phyloP scores from a whole-genome alignment of 805 yeast species.

The Yamadazyma paraphyllophila region DNA sequence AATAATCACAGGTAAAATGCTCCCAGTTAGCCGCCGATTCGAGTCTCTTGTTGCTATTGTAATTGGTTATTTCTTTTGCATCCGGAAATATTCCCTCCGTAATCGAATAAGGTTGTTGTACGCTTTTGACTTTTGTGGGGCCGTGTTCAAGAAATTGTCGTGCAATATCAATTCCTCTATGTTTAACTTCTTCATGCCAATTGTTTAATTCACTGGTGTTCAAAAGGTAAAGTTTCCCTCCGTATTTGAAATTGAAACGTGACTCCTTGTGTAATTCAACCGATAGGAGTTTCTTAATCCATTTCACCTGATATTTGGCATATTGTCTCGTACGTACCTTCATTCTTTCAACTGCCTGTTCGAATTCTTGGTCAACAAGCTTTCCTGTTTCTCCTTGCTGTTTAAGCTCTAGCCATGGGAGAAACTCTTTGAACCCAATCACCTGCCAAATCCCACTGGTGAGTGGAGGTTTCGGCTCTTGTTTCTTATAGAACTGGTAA shows the following conservation, averaged over 20 bases:
- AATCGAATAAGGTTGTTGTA: slow-evolving; percentile 29
- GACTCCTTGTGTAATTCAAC: slow-evolving; percentile 55
- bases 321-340: slow-evolving; percentile 80
- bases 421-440: slow-evolving; percentile 87
- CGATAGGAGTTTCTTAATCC: slow-evolving; percentile 75
- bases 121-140: slow-evolving; percentile 21
- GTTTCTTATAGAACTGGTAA: slow-evolving; percentile 41
- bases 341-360: slow-evolving; percentile 67
- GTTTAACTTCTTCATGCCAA: slow-evolving; percentile 60
- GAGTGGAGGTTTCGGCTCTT: slow-evolving; percentile 43
- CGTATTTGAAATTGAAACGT: slow-evolving; percentile 46
- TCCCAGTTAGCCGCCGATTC: slow-evolving; percentile 51
- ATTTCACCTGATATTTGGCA: slow-evolving; percentile 84
- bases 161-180: slow-evolving; percentile 54
- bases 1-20: slow-evolving; percentile 65
- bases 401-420: slow-evolving; percentile 57
- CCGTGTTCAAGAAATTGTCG: slow-evolving; percentile 30
- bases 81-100: slow-evolving; percentile 24
- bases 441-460: slow-evolving; percentile 90
- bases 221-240: slow-evolving; percentile 63
- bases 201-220: slow-evolving; percentile 69
- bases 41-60: slow-evolving; percentile 39
- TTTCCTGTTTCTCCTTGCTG: slow-evolving; percentile 12
- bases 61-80: slow-evolving; percentile 15
- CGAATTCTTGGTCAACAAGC: slow-evolving; percentile 20